phyloP scores from a whole-genome alignment of 331 rosid species.

The Cucumis variabilis region DNA sequence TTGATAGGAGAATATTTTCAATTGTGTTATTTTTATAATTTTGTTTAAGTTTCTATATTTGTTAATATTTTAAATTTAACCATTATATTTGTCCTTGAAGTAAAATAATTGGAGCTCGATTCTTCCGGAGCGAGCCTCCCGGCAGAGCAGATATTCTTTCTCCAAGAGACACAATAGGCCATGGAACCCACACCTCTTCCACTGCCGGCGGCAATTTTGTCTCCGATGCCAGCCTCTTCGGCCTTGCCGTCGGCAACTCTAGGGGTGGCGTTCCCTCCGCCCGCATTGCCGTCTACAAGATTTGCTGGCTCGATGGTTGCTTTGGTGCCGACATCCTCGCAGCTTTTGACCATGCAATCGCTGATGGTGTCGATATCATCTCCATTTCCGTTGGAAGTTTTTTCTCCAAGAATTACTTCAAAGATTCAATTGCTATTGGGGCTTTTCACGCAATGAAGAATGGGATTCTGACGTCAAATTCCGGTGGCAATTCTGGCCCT shows the following conservation, averaged over 20 bases:
- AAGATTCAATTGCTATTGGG: constrained; percentile 44
- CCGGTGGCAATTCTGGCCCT: constrained; percentile 58
- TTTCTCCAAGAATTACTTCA: constrained; percentile 36
- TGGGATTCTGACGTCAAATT: constrained; percentile 47
- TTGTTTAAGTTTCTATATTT: no score
- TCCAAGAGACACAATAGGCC: constrained; percentile 56
- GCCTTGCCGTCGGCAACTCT: constrained; percentile 53
- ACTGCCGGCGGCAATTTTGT: constrained; percentile 55
- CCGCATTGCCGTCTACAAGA: constrained; percentile 67
- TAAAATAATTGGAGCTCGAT: constrained; percentile 61
- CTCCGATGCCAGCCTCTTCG: constrained; percentile 42
- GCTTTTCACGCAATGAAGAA: constrained; percentile 59
- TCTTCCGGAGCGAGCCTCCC: constrained; percentile 26
- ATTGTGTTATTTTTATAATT: no score
- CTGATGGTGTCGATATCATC: constrained; percentile 66
- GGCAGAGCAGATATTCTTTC: constrained; percentile 29
- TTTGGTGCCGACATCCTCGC: constrained; percentile 48
- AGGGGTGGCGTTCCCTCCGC: constrained; percentile 64
- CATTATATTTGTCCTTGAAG: constrained; percentile 25
- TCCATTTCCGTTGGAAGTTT: constrained; percentile 42
- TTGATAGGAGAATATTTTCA: no score
- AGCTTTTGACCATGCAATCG: constrained; percentile 66
- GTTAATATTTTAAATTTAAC: no score
- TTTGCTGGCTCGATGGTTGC: constrained; percentile 49
- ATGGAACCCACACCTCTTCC: constrained; percentile 68